Base-by-base conservation (phyloP, 1,139 yeast species). In the Maudiozyma humilis region DNA sequence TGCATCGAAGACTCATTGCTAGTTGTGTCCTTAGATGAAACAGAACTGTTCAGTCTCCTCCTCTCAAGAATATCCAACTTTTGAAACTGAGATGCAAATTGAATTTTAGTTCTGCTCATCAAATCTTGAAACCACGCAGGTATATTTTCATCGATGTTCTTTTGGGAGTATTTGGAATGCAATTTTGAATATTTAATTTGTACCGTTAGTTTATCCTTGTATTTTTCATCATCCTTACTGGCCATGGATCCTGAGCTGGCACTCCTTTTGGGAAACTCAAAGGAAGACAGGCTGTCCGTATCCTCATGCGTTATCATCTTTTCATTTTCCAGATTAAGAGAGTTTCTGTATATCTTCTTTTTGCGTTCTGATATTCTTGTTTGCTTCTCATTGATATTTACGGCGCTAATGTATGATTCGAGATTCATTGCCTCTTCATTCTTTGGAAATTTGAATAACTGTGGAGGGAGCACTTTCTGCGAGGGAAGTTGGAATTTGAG, bases 391-490 rank as follows among this genome's bases (percentile, higher is more conserved):
- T 59, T 59, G 2, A 55, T 44, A 29, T 60, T 53, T 3, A 58
- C 63, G 3, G 63, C 64, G 45, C 56, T 53, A 33, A 58, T 44
- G 41, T 63, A 62, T 20, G 59, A 49, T 33, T 64, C 65, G 36
- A 63, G 46, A 44, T 62, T 62, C 52, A 54, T 56, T n/a, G 60
- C 51, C 49, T 72, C 74, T 50, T 72, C 75, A 44, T 70, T 69
- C 46, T 71, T 73, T 36, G 73, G 57, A 36, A 71, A 62, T 49
- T 68, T 69, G 57, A 71, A 71, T 13, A 62, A 53, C 13, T 59
- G 49, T 6, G 54, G 45, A 17, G 53, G 50, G 18, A 41, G 42
- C 7, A 50, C 42, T 8, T 47, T 45, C 19, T 50, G 39, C 5
- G 61, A 10, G 44, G 69, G 69, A 37, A 66, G 48, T 45, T 63